Evolutionary conservation across 1,284 basidiomycete genomes (phyloP), one percentile per base, ranked within the genome.

Genomic region (Boletus hoseneyae): DNA sequence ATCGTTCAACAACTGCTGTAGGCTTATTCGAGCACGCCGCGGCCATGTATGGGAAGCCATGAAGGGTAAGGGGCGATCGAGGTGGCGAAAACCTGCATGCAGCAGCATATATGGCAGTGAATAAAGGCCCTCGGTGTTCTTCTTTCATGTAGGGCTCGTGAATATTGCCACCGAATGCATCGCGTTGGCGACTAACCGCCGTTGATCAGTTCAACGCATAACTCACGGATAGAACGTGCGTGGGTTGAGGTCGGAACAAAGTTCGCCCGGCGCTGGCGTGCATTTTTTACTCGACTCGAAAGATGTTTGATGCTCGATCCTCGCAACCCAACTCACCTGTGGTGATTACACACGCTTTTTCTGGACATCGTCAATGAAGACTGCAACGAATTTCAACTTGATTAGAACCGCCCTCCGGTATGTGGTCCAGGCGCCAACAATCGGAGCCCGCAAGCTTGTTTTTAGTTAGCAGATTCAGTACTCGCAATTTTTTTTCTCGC

Each of bases 221-320:
- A 37, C 10, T 19, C 19, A 12, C 6, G 11, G 3, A 74, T 75
- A 50, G 73, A 77, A 50, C 41, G 67, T 0, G 55, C 77, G 0
- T 77, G 71, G 70, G 61, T 61, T 5, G 67, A 71, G 34, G 59
- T 71, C 1, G 69, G 65, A 0, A n/a, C 19, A 1, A 56, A 56
- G 3, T 61, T 61, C 47, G 61, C 48, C 0, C 3, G 29, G 2
- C 49, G 51, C 29, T 70, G 67, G 68, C 37, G 53, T 4, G 54
- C 54, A 3, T 64, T 69, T 39, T 70, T 70, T 29, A 47, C 42
- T 0, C 36, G 55, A 2, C 55, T 69, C 0, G 63, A 67, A 44
- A 21, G 18, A 0, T 16, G 57, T 11, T 52, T 63, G 34, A 36
- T 49, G 1, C 58, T 70, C 3, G 48, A 65, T 39, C 11, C 42